Percentiles rank a stretch among this genome's conserved stretches.
Evolutionary conservation across 2,329 filamentous ascomycete species (phyloP).

Genomic region (Botrytis tulipae): DNA sequence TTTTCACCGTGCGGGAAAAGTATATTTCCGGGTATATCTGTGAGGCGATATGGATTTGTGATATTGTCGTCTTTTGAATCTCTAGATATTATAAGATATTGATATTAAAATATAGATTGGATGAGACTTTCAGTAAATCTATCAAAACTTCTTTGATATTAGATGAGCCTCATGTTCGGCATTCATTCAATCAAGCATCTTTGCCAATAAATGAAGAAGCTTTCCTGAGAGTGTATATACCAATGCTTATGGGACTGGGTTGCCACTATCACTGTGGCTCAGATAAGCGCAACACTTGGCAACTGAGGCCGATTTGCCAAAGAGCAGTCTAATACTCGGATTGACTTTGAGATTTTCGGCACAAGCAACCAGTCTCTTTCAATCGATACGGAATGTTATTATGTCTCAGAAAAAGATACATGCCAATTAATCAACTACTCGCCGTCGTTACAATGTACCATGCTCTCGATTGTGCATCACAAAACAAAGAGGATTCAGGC

Average conservation of each 20-base stretch:
- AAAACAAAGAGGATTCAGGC: neutral
- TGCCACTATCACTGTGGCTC: neutral
- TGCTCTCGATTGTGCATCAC: neutral
- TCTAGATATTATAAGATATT: neutral
- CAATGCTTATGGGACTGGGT: neutral
- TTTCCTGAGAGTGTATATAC: neutral
- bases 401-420: neutral
- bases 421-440: neutral
- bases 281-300: neutral
- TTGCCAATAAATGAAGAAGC: conserved; percentile 7
- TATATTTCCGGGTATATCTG: neutral
- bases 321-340: neutral
- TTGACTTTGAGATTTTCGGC: neutral
- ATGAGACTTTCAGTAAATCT: neutral
- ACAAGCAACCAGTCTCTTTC: neutral
- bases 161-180: neutral
- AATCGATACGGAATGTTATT: neutral
- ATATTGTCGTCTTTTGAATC: neutral
- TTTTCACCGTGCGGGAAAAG: neutral
- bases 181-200: neutral
- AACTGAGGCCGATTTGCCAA: neutral
- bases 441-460: neutral
- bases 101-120: neutral
- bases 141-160: neutral
- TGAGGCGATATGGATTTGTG: neutral